These are phyloP conservation scores for Spongiforma sp. DNA, from an alignment of 1,284 basidiomycete species.

Conservation along the genomic window DNA sequence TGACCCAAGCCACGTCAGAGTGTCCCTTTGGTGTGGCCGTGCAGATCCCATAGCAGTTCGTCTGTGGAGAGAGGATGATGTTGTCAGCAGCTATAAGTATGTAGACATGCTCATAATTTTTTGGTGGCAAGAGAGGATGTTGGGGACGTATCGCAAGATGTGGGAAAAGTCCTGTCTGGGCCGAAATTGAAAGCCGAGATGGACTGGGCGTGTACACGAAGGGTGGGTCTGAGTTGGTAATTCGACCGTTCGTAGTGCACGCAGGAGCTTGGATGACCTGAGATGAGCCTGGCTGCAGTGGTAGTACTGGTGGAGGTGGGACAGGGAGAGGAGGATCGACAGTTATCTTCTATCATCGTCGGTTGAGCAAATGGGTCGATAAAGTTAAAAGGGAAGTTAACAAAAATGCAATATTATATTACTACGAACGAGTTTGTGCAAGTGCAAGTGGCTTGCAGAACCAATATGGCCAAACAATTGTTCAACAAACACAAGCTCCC, in stretches of 20 bases:
- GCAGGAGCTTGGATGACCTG: slow-evolving; percentile 25
- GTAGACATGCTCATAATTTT: not conserved
- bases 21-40: slow-evolving; percentile 82
- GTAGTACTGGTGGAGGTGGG: slow-evolving; percentile 42
- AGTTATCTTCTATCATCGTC: slow-evolving; percentile 85
- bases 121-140: too few species aligned
- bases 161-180: slow-evolving; percentile 79
- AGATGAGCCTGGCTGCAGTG: slow-evolving; percentile 36
- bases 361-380: slow-evolving; percentile 50
- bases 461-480: slow-evolving; percentile 28
- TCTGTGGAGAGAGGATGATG: slow-evolving; percentile 75
- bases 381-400: not conserved
- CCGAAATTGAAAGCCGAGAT: slow-evolving; percentile 87
- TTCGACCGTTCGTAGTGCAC: slow-evolving; percentile 60
- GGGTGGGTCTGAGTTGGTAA: slow-evolving; percentile 68
- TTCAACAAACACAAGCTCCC: not conserved
- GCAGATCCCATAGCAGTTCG: slow-evolving; percentile 73
- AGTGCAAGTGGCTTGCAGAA: slow-evolving; percentile 26
- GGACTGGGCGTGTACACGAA: slow-evolving; percentile 75
- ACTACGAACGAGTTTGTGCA: slow-evolving; percentile 29
- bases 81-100: slow-evolving; percentile 68
- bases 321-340: slow-evolving; percentile 51
- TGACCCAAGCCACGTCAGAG: slow-evolving; percentile 88
- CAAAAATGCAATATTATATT: not conserved
- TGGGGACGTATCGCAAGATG: slow-evolving; percentile 71